A percentile compares a stretch with the other conserved stretches of the same genome.
These are phyloP conservation scores for Naganishia vaughanmartiniae DNA, from an alignment of 768 basidiomycete species.

Conservation along the genomic window DNA sequence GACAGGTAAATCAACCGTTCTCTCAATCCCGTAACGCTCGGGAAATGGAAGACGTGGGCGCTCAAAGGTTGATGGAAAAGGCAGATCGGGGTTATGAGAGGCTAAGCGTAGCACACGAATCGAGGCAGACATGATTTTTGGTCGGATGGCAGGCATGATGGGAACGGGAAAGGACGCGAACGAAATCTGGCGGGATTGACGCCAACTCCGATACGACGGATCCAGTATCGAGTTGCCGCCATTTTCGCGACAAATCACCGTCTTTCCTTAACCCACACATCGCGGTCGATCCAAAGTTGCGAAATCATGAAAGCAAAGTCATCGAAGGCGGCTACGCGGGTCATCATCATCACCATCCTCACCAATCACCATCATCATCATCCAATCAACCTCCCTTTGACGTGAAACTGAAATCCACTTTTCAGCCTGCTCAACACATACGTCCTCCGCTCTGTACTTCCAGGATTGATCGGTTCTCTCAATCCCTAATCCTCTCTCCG, in stretches of 20 bases:
- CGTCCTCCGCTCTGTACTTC: background rate
- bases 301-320: conserved; percentile 24
- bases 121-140: conserved; percentile 20
- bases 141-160: conserved; percentile 18
- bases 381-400: background rate
- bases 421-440: background rate
- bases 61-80: conserved; percentile 1
- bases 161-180: conserved; percentile 7
- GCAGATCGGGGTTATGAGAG: background rate
- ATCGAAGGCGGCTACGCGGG: conserved; percentile 24
- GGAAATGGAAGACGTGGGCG: background rate
- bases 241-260: background rate
- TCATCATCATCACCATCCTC: background rate
- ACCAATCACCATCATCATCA: conserved; percentile 1
- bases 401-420: conserved; percentile 9
- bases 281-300: conserved; percentile 7
- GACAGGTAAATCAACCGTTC: conserved; percentile 4
- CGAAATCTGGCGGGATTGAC: background rate
- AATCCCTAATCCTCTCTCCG: conserved; percentile 23
- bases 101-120: conserved; percentile 14
- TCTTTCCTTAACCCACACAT: background rate
- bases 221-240: background rate
- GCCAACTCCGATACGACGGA: conserved; percentile 1
- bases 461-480: conserved; percentile 14
- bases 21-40: background rate